Evolutionary conservation across 129 eudicot genomes (phyloP).

Genomic region (Tagetes patula): DNA sequence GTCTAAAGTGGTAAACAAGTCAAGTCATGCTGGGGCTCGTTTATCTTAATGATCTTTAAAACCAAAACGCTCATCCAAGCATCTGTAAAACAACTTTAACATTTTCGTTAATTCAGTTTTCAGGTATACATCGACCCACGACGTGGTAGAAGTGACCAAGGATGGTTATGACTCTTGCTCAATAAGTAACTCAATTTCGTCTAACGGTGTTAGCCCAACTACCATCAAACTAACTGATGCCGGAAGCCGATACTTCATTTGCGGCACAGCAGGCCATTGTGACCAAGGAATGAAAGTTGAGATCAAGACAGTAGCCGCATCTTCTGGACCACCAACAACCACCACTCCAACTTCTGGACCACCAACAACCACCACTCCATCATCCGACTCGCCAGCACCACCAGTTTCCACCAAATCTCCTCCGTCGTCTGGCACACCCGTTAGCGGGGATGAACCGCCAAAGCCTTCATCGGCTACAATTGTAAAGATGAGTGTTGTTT

Average conservation of each 20-base stretch:
- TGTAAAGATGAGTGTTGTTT: slow-evolving; percentile 28
- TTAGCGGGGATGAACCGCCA: slow-evolving; percentile 6
- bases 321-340: slow-evolving; percentile 41
- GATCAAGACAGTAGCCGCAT: slow-evolving; percentile 39
- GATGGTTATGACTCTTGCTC: slow-evolving; percentile 58
- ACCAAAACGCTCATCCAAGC: no score
- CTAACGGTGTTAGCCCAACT: slow-evolving; percentile 34
- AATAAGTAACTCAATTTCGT: slow-evolving; percentile 29
- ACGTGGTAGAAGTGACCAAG: slow-evolving; percentile 57
- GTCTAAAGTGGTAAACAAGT: no score
- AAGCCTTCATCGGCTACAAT: slow-evolving; percentile 42
- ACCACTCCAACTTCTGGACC: slow-evolving; percentile 36
- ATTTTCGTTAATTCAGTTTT: slow-evolving; percentile 52
- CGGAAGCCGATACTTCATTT: slow-evolving; percentile 73
- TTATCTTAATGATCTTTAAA: no score
- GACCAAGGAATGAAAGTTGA: slow-evolving; percentile 68
- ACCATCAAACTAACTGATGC: slow-evolving; percentile 44
- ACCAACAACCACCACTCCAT: slow-evolving; percentile 30
- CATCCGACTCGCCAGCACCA: slow-evolving; percentile 26
- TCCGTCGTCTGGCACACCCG: slow-evolving; percentile 19
- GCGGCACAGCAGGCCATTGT: slow-evolving; percentile 72
- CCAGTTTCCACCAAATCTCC: slow-evolving; percentile 24
- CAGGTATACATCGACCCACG: slow-evolving; percentile 42
- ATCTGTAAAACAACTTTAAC: background rate
- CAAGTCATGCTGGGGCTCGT: no score